Evolutionary conservation across 768 basidiomycete genomes (phyloP).

Genomic region (Dioszegia hungarica): DNA sequence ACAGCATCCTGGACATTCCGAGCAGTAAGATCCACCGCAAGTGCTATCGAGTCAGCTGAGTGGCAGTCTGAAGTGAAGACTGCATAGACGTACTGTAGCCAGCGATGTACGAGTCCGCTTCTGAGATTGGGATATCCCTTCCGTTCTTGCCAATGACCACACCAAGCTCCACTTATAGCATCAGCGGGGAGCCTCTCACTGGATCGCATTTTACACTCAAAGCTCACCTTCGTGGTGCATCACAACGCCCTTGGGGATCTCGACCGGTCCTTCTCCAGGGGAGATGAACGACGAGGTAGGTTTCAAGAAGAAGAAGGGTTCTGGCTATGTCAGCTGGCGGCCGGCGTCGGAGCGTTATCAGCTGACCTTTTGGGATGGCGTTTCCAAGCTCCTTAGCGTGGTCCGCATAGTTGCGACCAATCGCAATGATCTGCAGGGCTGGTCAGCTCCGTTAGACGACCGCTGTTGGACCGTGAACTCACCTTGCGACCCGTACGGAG

Average conservation of each 20-base stretch:
- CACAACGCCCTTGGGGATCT: conserved; percentile 76
- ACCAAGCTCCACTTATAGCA: conserved; percentile 76
- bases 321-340: conserved; percentile 43
- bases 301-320: conserved; percentile 98
- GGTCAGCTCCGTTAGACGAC: not conserved
- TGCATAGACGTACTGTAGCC: conserved; percentile 67
- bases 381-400: conserved; percentile 91
- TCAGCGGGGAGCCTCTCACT: not conserved
- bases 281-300: conserved; percentile 83
- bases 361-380: conserved; percentile 60
- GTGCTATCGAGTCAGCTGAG: conserved; percentile 54
- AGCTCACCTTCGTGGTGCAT: conserved; percentile 89
- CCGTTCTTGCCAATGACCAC: conserved; percentile 89
- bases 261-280: conserved; percentile 66
- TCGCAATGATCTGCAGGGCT: conserved; percentile 69
- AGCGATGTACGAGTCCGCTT: conserved; percentile 74
- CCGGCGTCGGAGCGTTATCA: not conserved
- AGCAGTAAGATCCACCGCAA: conserved; percentile 94
- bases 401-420: conserved; percentile 84
- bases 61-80: not conserved
- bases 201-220: too few species aligned
- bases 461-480: not conserved
- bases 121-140: conserved; percentile 67
- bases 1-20: conserved; percentile 90
- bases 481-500: conserved; percentile 40